Conservation (phyloP, 495 filamentous ascomycete genomes). For the Lasiosphaeris hirsuta region DNA sequence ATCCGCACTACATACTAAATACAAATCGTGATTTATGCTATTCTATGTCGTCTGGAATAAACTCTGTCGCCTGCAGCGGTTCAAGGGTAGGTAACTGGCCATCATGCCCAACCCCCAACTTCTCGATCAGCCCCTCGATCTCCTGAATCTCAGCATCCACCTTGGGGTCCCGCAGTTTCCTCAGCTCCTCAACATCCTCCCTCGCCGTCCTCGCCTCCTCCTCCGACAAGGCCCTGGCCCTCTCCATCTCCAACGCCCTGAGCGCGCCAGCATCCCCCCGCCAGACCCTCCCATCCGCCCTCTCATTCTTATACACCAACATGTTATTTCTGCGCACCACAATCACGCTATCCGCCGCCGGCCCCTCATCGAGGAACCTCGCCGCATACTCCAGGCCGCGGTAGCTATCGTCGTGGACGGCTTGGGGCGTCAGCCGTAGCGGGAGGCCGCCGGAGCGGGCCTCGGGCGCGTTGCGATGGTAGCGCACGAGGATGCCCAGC, state of each 20-base stretch:
- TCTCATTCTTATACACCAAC: constrained; percentile 24
- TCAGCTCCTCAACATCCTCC: constrained; percentile 24
- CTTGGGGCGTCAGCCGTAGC: constrained; percentile 32
- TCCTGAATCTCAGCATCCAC: constrained; percentile 26
- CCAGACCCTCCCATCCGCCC: constrained; percentile 9
- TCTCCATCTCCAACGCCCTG: constrained; percentile 24
- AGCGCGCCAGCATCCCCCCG: constrained; percentile 1
- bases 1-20: too few relatives aligned
- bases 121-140: constrained; percentile 26
- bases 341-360: constrained; percentile 20
- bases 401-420: constrained; percentile 39
- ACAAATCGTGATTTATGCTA: too few relatives aligned
- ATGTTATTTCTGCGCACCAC: constrained; percentile 26
- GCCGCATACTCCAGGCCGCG: constrained; percentile 26
- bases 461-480: constrained; percentile 24
- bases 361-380: constrained; percentile 27
- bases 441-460: constrained; percentile 25
- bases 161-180: constrained; percentile 17
- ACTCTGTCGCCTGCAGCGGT: constrained; percentile 10
- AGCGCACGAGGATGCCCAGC: constrained; percentile 33
- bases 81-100: neutral
- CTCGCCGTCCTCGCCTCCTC: constrained; percentile 20
- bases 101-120: constrained; percentile 19
- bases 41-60: neutral
- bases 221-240: constrained; percentile 22